Percentiles rank a stretch among this genome's conserved stretches.
Evolutionary conservation across 164 flowering plant species (phyloP).

Genomic region (Sedum album): DNA sequence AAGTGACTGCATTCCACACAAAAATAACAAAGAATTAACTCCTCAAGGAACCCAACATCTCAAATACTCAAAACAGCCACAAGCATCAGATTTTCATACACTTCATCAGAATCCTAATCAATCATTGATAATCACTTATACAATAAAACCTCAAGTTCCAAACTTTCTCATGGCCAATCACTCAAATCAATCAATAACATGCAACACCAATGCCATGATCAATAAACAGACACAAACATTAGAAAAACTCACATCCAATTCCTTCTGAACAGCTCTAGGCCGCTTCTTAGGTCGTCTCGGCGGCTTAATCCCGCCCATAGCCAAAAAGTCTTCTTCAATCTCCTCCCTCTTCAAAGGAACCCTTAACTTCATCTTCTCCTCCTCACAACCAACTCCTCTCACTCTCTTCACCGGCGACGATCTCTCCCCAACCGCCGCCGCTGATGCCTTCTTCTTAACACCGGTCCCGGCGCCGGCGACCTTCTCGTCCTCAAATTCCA

Average conservation of each 20-base stretch:
- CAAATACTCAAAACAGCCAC: neutral
- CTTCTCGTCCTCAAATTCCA: slow-evolving; percentile 69
- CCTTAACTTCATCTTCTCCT: slow-evolving; percentile 26
- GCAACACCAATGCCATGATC: neutral
- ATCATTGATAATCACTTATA: neutral
- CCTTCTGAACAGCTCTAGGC: slow-evolving; percentile 28
- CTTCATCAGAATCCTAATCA: neutral
- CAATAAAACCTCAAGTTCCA: neutral
- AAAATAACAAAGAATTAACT: neutral
- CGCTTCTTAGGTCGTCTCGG: slow-evolving; percentile 51
- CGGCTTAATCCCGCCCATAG: slow-evolving; percentile 36
- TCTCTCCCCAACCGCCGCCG: slow-evolving; percentile 8
- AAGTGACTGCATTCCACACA: slow-evolving; percentile 27
- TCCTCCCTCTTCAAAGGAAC: slow-evolving; percentile 39
- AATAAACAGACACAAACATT: too few species aligned
- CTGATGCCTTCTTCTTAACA: slow-evolving; percentile 19
- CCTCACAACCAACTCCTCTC: slow-evolving; percentile 8
- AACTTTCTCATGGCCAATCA: neutral
- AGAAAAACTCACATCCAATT: slow-evolving; percentile 28
- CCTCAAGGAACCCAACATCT: neutral
- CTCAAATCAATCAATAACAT: neutral
- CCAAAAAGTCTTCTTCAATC: slow-evolving; percentile 49
- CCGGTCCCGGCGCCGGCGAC: slow-evolving; percentile 27
- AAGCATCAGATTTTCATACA: neutral
- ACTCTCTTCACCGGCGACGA: slow-evolving; percentile 13